Conservation (phyloP, 805 yeast species). For the Kuraishia hungarica region DNA sequence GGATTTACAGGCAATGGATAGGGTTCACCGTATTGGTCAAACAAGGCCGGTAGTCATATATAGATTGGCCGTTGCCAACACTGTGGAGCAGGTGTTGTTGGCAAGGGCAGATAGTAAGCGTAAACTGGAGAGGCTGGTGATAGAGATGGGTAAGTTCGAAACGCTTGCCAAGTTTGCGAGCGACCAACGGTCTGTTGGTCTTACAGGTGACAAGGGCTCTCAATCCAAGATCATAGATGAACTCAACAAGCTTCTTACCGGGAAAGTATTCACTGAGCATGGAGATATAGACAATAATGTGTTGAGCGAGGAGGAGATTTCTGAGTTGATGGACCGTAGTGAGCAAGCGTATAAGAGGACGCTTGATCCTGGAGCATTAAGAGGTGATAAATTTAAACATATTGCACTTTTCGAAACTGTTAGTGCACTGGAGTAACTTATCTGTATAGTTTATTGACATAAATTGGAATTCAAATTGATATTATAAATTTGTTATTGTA, state of each 20-base stretch:
- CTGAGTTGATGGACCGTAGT: constrained; percentile 42
- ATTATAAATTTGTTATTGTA: too few species aligned
- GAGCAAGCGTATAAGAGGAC: constrained; percentile 28
- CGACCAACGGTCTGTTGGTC: constrained; percentile 3
- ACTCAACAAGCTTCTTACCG: constrained; percentile 29
- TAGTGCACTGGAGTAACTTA: constrained; percentile 16
- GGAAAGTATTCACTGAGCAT: constrained; percentile 20
- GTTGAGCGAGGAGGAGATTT: constrained; percentile 33
- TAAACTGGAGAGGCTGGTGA: constrained; percentile 66
- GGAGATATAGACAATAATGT: constrained; percentile 12
- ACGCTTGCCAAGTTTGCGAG: constrained; percentile 17
- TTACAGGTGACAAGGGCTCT: constrained; percentile 7
- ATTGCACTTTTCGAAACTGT: constrained; percentile 28
- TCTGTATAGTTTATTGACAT: too few species aligned
- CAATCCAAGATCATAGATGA: constrained; percentile 28
- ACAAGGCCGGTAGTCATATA: constrained; percentile 73
- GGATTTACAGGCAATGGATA: constrained; percentile 92
- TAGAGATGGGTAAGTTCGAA: constrained; percentile 54
- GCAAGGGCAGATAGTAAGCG: constrained; percentile 77
- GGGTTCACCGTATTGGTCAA: constrained; percentile 94
- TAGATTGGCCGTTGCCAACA: constrained; percentile 66
- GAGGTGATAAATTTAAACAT: constrained; percentile 10
- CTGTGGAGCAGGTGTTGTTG: constrained; percentile 77
- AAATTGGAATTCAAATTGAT: too few species aligned
- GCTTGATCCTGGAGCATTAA: constrained; percentile 3